Percentiles rank a stretch among this genome's conserved stretches.
Conservation (phyloP, 2,329 filamentous ascomycete species). For the Xylariales sp. region DNA sequence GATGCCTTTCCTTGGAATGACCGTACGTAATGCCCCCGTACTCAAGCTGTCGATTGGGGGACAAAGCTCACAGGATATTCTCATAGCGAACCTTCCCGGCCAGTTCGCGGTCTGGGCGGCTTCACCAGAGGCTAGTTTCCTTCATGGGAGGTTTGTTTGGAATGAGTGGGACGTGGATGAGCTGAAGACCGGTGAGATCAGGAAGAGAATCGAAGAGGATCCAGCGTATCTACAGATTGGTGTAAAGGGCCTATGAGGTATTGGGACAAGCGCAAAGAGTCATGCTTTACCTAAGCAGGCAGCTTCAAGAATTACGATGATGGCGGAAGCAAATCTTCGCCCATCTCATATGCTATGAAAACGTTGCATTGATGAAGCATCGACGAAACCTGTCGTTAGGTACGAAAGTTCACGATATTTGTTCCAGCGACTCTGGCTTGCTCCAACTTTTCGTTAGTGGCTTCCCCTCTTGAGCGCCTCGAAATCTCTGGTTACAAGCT, state of each 20-base stretch:
- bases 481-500: too few species aligned
- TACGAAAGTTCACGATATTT: too few species aligned
- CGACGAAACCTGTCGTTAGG: too few species aligned
- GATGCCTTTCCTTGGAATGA: constrained; percentile 24
- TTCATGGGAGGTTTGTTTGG: constrained; percentile 33
- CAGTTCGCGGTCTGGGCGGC: constrained; percentile 35
- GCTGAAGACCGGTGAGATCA: constrained; percentile 21
- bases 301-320: too few species aligned
- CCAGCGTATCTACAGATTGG: constrained; percentile 18
- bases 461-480: too few species aligned
- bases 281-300: too few species aligned
- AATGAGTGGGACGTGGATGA: constrained; percentile 37
- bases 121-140: constrained; percentile 31
- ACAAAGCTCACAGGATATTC: background rate
- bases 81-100: constrained; percentile 24
- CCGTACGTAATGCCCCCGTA: constrained; percentile 15
- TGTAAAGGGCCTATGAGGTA: constrained; percentile 15
- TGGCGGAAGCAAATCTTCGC: too few species aligned
- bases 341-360: too few species aligned
- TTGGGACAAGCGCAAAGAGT: too few species aligned
- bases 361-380: too few species aligned
- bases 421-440: too few species aligned
- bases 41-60: background rate
- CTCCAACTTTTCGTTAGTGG: too few species aligned
- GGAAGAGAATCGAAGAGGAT: constrained; percentile 21